Evolutionary conservation across 225 moss, liverwort and hornwort species (phyloP), one percentile per base, ranked within the genome.

Genomic region (Physcomitrellopsis africana): DNA sequence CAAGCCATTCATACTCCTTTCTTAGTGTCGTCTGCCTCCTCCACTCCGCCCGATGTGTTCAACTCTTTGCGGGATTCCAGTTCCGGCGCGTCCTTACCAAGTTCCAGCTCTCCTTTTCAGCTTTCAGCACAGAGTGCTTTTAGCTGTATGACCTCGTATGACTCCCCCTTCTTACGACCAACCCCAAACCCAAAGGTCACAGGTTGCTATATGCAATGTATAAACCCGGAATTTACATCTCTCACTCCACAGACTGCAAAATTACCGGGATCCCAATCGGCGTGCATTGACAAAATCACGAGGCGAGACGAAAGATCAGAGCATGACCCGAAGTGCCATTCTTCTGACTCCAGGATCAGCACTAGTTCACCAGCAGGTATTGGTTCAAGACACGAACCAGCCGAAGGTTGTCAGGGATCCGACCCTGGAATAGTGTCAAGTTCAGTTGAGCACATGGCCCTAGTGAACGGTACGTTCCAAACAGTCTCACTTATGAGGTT

Each of bases 111-210:
- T 45, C 63, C 73, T 72, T 78, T 86, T 37, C 79, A 76, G 49
- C 77, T 80, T 29, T 85, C 87, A 68, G 63, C 81, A 49, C 77
- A 72, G 51, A 90, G 83, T 76, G 85, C 83, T 70, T 87, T 87
- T 69, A 85, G 77, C 83, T 81, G 51, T 26, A 77, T 85, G 65
- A 81, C 72, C 51, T 79, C 79, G 10, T 68, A 37, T 61, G 47
- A 60, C 29, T 70, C 65, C 29, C 58, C 51, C 52, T 69, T 22
- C 43, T 69, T 51, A 42, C 76, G 52, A 14, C 42, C 76, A 64
- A 43, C 17, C 1, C 54, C 61, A 11, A 74, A 54, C 44, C 43
- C 60, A 61, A 68, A 79, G 67, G 16, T 47, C 57, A 51, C 51
- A 32, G 79, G 42, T 20, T 72, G 45, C 44, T 53, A 72, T 20